phyloP scores from a whole-genome alignment of 1,139 yeast species.

The Sugiyamaella pinicola region DNA sequence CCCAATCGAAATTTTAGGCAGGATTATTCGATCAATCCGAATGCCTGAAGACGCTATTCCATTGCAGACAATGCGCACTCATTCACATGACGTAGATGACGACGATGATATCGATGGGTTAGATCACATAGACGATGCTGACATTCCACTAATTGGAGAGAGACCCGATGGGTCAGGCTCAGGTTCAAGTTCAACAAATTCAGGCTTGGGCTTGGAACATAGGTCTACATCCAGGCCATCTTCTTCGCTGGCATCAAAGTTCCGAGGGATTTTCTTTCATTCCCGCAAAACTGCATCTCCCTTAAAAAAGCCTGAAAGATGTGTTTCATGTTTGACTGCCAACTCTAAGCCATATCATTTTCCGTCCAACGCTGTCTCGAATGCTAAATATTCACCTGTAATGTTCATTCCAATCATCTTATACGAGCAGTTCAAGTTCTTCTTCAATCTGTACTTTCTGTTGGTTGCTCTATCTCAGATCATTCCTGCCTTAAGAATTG shows the following conservation, averaged over 20 bases:
- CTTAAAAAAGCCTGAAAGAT: conserved; percentile 8
- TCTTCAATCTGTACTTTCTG: conserved; percentile 88
- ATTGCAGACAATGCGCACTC: conserved; percentile 20
- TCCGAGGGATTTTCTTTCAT: not conserved
- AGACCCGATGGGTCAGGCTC: not conserved
- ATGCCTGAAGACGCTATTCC: conserved; percentile 24
- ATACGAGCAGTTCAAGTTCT: conserved; percentile 95
- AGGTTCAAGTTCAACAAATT: not conserved
- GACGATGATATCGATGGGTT: conserved; percentile 22
- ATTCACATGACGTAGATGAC: conserved; percentile 17
- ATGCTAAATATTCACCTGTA: conserved; percentile 89
- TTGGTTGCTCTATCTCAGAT: conserved; percentile 93
- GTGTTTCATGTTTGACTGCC: conserved; percentile 16
- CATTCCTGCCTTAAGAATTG: conserved; percentile 88
- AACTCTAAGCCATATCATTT: conserved; percentile 40
- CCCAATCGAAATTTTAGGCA: conserved; percentile 9
- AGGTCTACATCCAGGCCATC: too few species aligned
- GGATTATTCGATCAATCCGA: conserved; percentile 18
- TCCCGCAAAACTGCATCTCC: not conserved
- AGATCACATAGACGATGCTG: conserved; percentile 16
- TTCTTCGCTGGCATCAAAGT: conserved; percentile 5
- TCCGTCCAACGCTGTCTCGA: conserved; percentile 83
- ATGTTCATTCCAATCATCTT: conserved; percentile 87
- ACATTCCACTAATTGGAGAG: conserved; percentile 14
- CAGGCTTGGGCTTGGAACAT: not conserved